Percentiles rank a stretch among this genome's conserved stretches.
Conservation (phyloP, 495 filamentous ascomycete species). For the Filosporella fistucella region DNA sequence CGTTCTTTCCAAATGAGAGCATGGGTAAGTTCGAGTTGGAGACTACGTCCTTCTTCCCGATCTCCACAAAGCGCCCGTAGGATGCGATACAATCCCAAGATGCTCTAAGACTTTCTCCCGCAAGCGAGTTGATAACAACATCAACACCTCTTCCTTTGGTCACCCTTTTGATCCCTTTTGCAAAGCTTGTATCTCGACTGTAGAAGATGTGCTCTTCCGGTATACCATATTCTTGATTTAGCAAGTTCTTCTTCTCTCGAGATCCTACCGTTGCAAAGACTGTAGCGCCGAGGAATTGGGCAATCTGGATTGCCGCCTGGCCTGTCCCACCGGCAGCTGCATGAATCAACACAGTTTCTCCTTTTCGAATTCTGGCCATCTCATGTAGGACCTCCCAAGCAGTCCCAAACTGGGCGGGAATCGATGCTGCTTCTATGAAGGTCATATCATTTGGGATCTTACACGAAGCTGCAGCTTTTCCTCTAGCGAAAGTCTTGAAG, state of each 20-base stretch:
- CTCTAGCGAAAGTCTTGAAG: constrained; percentile 27
- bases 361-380: constrained; percentile 35
- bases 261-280: constrained; percentile 46
- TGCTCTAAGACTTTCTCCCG: constrained; percentile 36
- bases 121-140: constrained; percentile 46
- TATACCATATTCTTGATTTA: constrained; percentile 44
- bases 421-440: not conserved
- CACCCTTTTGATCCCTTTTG: constrained; percentile 28
- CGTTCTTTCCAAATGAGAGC: constrained; percentile 31
- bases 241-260: constrained; percentile 42
- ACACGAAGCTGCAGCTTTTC: not conserved
- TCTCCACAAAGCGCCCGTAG: constrained; percentile 42
- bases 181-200: constrained; percentile 36
- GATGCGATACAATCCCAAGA: constrained; percentile 44
- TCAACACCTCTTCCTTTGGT: constrained; percentile 51
- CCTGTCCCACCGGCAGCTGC: constrained; percentile 54
- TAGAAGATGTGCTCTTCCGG: constrained; percentile 44
- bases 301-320: constrained; percentile 54
- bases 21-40: constrained; percentile 28
- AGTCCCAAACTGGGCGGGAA: constrained; percentile 40
- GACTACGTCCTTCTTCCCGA: constrained; percentile 32
- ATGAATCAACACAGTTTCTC: constrained; percentile 57
- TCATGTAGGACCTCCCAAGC: constrained; percentile 50
- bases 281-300: constrained; percentile 49
- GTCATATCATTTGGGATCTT: constrained; percentile 5